Conservation (phyloP, 192 early-diverging fungal genomes). For the Kappamyces sp. region DNA sequence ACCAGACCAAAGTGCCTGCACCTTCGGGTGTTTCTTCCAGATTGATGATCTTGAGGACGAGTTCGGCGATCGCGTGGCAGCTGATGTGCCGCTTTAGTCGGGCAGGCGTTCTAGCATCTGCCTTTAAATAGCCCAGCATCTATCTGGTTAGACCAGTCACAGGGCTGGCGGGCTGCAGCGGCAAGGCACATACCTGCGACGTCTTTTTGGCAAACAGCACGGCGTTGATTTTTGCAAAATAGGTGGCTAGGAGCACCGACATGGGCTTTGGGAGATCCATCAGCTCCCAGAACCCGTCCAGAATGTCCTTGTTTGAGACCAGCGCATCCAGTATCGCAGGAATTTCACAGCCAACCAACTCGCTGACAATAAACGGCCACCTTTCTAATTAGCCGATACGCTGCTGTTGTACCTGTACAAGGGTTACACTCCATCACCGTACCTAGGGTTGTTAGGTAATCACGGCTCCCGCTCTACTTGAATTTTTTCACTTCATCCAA, state of each 20-base stretch:
- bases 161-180: too few relatives aligned
- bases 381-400: constrained; percentile 29
- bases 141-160: constrained; percentile 17
- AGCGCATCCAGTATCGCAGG: constrained; percentile 72
- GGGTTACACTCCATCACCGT: too few relatives aligned
- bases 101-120: constrained; percentile 54
- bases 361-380: constrained; percentile 76
- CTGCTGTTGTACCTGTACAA: too few relatives aligned
- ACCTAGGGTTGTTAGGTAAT: too few relatives aligned
- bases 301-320: constrained; percentile 61
- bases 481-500: constrained; percentile 73
- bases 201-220: constrained; percentile 86
- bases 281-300: constrained; percentile 80
- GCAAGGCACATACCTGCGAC: constrained; percentile 52
- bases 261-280: constrained; percentile 71
- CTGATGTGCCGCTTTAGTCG: constrained; percentile 69
- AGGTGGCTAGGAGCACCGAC: constrained; percentile 75
- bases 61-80: constrained; percentile 68
- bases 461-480: too few relatives aligned
- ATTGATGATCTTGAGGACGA: constrained; percentile 77
- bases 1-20: constrained; percentile 73
- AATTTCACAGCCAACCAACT: constrained; percentile 72
- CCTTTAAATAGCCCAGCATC: constrained; percentile 72
- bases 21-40: constrained; percentile 74
- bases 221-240: constrained; percentile 87